phyloP scores from a whole-genome alignment of 1,284 basidiomycete species.

The Rhodotorula sp. region DNA sequence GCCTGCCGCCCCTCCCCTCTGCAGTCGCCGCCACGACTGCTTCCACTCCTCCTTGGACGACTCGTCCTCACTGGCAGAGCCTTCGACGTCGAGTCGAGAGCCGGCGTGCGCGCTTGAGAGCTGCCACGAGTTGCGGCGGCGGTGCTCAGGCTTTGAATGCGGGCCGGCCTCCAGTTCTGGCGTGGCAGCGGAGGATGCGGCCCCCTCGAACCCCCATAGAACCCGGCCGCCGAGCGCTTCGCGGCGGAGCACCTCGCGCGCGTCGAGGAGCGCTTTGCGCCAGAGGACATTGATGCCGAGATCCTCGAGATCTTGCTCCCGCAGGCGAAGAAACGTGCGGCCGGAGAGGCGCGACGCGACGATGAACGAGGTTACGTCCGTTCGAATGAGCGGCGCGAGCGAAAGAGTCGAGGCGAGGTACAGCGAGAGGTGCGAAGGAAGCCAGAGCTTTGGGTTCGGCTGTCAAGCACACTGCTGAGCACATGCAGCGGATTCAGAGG shows the following conservation, averaged over 20 bases:
- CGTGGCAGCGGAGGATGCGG: background rate
- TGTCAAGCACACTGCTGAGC: background rate
- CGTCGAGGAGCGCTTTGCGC: conserved; percentile 17
- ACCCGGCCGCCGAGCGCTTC: conserved; percentile 25
- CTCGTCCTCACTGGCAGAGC: conserved; percentile 20
- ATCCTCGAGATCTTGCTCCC: conserved; percentile 39
- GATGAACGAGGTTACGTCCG: conserved; percentile 42
- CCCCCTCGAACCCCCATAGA: conserved; percentile 37
- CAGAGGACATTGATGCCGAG: conserved; percentile 43
- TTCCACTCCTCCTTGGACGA: conserved; percentile 45
- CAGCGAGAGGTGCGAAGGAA: conserved; percentile 37
- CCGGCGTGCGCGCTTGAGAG: background rate
- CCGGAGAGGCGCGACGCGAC: conserved; percentile 38
- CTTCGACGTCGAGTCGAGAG: conserved; percentile 24
- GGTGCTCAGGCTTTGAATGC: background rate
- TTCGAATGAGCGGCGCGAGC: conserved; percentile 17
- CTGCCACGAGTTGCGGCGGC: background rate
- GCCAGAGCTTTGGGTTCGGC: conserved; percentile 37
- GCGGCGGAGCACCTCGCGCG: conserved; percentile 27
- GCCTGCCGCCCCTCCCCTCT: conserved; percentile 8
- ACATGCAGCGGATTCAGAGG: too few species aligned
- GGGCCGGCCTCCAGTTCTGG: background rate
- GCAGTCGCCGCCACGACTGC: conserved; percentile 32
- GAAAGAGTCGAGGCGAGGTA: conserved; percentile 32
- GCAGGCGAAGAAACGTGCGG: conserved; percentile 43